phyloP scores from a whole-genome alignment of 2,329 filamentous ascomycete genomes.

The Ophiostoma ips region DNA sequence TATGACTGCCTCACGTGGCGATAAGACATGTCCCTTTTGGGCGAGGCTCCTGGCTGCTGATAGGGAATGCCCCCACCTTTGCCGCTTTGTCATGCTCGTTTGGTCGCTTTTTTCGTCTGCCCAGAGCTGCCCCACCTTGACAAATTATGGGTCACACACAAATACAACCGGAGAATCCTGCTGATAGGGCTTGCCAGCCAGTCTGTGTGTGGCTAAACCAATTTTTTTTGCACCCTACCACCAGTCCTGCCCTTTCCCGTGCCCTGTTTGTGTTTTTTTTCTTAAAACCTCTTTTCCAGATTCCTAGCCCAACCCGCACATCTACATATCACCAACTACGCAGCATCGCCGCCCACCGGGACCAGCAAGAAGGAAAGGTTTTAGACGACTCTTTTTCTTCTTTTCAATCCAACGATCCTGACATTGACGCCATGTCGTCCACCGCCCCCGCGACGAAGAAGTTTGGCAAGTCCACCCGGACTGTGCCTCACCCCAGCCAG shows the following conservation, averaged over 20 bases:
- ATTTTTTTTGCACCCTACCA: slow-evolving; percentile 12
- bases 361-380: slow-evolving; percentile 9
- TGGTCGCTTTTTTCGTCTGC: slow-evolving; percentile 4
- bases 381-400: slow-evolving; percentile 6
- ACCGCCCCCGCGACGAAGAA: slow-evolving; percentile 67
- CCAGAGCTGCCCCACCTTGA: not conserved
- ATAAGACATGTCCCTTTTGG: not conserved
- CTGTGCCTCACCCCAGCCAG: slow-evolving; percentile 72
- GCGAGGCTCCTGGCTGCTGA: slow-evolving; percentile 3
- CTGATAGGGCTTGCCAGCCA: slow-evolving; percentile 10
- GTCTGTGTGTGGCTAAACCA: slow-evolving; percentile 8
- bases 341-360: slow-evolving; percentile 10
- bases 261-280: slow-evolving; percentile 7
- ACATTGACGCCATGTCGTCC: slow-evolving; percentile 49
- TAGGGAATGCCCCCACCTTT: slow-evolving; percentile 2
- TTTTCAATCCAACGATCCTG: slow-evolving; percentile 1
- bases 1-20: not conserved
- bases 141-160: slow-evolving; percentile 9
- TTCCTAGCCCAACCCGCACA: slow-evolving; percentile 10
- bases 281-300: slow-evolving; percentile 4
- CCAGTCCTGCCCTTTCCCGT: slow-evolving; percentile 4
- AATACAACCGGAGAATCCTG: slow-evolving; percentile 10
- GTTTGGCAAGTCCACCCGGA: slow-evolving; percentile 83
- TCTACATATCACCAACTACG: slow-evolving; percentile 5
- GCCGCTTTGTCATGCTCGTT: slow-evolving; percentile 5